Evolutionary conservation across 1,139 yeast genomes (phyloP), one percentile per base, ranked within the genome.

Genomic region (Debaryomyces coudertii): DNA sequence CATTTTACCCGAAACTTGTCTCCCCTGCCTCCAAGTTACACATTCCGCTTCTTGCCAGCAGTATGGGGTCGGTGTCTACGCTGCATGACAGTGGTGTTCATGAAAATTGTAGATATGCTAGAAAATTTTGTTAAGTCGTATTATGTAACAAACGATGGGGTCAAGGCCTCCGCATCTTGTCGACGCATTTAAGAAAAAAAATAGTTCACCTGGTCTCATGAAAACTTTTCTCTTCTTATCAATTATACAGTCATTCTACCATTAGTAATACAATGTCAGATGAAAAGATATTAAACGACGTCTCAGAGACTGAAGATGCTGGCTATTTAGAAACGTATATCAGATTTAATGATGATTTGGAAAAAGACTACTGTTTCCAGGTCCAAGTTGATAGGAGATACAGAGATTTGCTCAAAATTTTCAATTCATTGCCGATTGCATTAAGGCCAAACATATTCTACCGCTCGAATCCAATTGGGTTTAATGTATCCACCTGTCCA

Each of bases 351-450:
- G 86, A 81, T 51, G 97, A 90, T 61, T 64, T 70, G 45, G 97
- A 90, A 58, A 87, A 87, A 65, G 99, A 93, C 65, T 92, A 90
- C 66, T 89, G 97, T 57, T 90, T 93, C 71, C 87, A 82, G 54
- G 80, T 92, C 14, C 76, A 77, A 36, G 69, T 80, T 14, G 71
- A 77, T 18, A 78, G 82, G 42, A 72, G 82, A 3, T 84, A 90
- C 54, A 69, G 73, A 20, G 84, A 79, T 50, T 74, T 92, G 53
- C 63, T 73, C 53, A 71, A 77, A 46, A 80, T 92, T 45, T 90
- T 90, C 61, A 69, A 75, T 25, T 64, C 78, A 1, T 69, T 88
- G 53, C 95, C 95, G 31, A 78, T 90, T 60, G 79, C 88, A 31
- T 76, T 92, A 53, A 79, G 95, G 55, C 98, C 98, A 11, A 79